A percentile compares a stretch with the other conserved stretches of the same genome.
These are phyloP conservation scores for Talaromyces verruculosus DNA, from an alignment of 2,329 filamentous ascomycete species.

Conservation along the genomic window DNA sequence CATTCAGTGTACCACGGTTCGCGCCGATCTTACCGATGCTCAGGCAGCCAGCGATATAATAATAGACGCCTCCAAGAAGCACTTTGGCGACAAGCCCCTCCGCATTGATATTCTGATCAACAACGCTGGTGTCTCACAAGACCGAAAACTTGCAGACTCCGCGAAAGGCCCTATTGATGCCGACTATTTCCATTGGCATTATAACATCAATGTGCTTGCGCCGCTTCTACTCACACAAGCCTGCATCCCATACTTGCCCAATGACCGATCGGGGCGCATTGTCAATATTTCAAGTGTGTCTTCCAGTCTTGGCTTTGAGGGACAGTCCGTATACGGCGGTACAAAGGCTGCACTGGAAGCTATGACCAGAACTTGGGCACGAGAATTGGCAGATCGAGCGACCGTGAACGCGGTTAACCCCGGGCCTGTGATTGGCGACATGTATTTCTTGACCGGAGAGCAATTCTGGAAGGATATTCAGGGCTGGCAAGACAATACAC, in stretches of 20 bases:
- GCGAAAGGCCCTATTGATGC: constrained; percentile 60
- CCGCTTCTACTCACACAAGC: constrained; percentile 77
- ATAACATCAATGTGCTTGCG: constrained; percentile 77
- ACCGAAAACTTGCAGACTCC: constrained; percentile 60
- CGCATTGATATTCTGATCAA: constrained; percentile 83
- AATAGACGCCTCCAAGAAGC: constrained; percentile 58
- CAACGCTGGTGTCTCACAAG: constrained; percentile 68
- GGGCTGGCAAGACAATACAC: constrained; percentile 63
- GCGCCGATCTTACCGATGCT: constrained; percentile 68
- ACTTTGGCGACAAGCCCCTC: constrained; percentile 50
- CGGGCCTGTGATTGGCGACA: constrained; percentile 65
- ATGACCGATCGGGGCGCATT: constrained; percentile 65
- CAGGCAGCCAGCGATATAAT: constrained; percentile 59
- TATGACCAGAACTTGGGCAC: constrained; percentile 68
- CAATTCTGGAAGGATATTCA: constrained; percentile 61
- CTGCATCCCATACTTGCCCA: constrained; percentile 66
- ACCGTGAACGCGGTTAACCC: constrained; percentile 68
- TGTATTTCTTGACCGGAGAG: constrained; percentile 59
- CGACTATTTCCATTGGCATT: constrained; percentile 69
- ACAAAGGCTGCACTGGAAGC: constrained; percentile 67
- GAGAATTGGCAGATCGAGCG: constrained; percentile 60
- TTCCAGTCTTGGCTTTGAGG: constrained; percentile 57
- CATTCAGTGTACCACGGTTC: constrained; percentile 62
- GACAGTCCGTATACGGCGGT: constrained; percentile 63
- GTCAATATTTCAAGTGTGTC: constrained; percentile 63